These are phyloP conservation scores for Ordospora pajunii DNA, from an alignment of 371 early-diverging fungal species.

Conservation along the genomic window DNA sequence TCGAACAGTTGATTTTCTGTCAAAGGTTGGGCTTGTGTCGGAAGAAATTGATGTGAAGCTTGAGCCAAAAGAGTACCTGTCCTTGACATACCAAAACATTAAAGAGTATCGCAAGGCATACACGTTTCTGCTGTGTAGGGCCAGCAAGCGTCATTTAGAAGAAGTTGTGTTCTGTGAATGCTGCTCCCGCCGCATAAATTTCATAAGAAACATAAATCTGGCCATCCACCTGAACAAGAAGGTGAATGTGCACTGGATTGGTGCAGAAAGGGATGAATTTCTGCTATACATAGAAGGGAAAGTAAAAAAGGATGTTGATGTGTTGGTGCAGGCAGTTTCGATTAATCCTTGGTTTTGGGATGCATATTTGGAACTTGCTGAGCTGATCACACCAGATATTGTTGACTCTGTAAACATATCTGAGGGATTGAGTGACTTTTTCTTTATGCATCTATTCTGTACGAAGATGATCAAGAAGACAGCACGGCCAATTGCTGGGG, in stretches of 20 bases:
- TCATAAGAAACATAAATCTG: slow-evolving; percentile 49
- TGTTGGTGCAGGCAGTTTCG: slow-evolving; percentile 27
- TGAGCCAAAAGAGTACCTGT: neutral
- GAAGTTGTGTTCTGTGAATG: slow-evolving; percentile 46
- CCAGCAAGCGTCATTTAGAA: neutral
- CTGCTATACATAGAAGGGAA: slow-evolving; percentile 41
- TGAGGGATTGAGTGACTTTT: slow-evolving; percentile 30
- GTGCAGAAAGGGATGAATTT: slow-evolving; percentile 10
- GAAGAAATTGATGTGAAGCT: neutral
- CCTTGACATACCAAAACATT: slow-evolving; percentile 39
- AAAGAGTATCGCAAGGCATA: slow-evolving; percentile 46
- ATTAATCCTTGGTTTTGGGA: slow-evolving; percentile 54
- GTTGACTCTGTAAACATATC: slow-evolving; percentile 8
- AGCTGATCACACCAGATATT: slow-evolving; percentile 18
- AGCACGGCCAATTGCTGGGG: neutral
- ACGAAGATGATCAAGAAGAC: slow-evolving; percentile 33
- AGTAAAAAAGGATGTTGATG: slow-evolving; percentile 22
- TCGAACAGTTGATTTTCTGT: slow-evolving; percentile 51
- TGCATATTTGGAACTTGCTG: slow-evolving; percentile 41
- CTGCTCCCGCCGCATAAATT: slow-evolving; percentile 25
- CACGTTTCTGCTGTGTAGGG: slow-evolving; percentile 19
- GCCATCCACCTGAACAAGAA: slow-evolving; percentile 13
- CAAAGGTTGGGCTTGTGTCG: slow-evolving; percentile 35
- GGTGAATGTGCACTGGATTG: neutral
- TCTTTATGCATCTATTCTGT: slow-evolving; percentile 35